Evolutionary conservation across 176 grass and related monocot species (phyloP), one percentile per base, ranked within the genome.

Genomic region (Oryza meyeriana): DNA sequence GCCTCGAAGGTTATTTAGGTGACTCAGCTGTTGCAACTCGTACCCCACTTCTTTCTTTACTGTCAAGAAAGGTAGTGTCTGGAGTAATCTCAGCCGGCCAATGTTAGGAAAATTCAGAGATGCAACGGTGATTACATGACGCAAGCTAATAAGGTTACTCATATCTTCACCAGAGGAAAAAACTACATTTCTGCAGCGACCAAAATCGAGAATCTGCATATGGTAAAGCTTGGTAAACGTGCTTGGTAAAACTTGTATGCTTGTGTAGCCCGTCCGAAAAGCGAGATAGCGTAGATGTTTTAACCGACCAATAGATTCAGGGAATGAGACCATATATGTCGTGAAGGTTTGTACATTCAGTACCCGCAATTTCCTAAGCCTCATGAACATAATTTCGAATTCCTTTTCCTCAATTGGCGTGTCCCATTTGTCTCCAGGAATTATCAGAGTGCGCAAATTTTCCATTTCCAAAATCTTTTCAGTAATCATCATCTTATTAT

Each of bases 1-100:
- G 29, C 80, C 81, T 35, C 7, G 74, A 66, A 91, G 62, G 25
- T 85, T 44, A 1, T 34, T 45, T 14, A 91, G 31, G 18, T 40
- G 27, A 65, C 66, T 42, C 7, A 91, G 74, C 28, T 88, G 81
- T 6, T 77, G 47, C 26, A 81, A 39, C 50, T 91, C 71, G 38
- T 65, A 64, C 29, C 81, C 65, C 3, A 0, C 12, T 34, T 6
- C 6, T 1, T 13, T 78, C 7, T 22, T 11, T 12, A 85, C 71
- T 0, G 0, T 65, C 18, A 84, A 81, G 5, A 1, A 0, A 1
- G 1, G 2, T 8, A 89, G 4, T 8, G 40, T 17, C 12, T 41
- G 38, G 41, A 89, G 78, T 25, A 20, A 74, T 0, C 2, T 47
- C 42, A 88, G 18, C 27, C 50, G 82, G 9, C 76, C 50, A 18